Conservation (phyloP, 495 filamentous ascomycete species). For the Trichoderma parareesei region DNA sequence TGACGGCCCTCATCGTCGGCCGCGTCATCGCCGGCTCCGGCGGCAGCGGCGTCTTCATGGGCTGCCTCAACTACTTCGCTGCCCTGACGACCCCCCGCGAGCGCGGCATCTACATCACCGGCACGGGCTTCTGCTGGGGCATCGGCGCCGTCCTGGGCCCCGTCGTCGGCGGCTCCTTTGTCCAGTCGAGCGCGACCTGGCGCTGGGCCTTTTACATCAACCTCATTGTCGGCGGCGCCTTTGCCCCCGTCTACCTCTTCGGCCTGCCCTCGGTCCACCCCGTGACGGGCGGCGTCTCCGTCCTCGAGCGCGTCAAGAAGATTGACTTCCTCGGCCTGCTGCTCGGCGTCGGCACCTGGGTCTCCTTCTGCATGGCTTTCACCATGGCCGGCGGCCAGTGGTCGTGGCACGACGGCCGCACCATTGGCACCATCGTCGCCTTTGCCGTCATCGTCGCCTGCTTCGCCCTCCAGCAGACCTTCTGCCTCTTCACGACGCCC, state of each 20-base stretch:
- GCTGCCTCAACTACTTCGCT: slow-evolving; percentile 37
- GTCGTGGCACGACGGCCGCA: slow-evolving; percentile 42
- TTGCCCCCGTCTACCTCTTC: slow-evolving; percentile 50
- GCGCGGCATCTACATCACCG: slow-evolving; percentile 39
- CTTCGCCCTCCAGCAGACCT: slow-evolving; percentile 45
- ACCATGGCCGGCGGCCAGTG: slow-evolving; percentile 48
- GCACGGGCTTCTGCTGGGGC: slow-evolving; percentile 40
- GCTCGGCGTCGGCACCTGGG: slow-evolving; percentile 35
- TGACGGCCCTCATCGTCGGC: slow-evolving; percentile 45
- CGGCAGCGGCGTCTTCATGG: slow-evolving; percentile 44
- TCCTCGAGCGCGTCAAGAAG: slow-evolving; percentile 30
- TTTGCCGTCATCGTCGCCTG: slow-evolving; percentile 43
- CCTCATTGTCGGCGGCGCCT: slow-evolving; percentile 45
- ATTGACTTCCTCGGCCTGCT: slow-evolving; percentile 39
- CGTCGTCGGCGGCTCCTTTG: slow-evolving; percentile 55
- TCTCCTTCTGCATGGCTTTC: slow-evolving; percentile 42
- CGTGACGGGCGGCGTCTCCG: slow-evolving; percentile 22
- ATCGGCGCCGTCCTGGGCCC: slow-evolving; percentile 49
- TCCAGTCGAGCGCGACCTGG: slow-evolving; percentile 42
- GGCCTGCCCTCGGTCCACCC: slow-evolving; percentile 44
- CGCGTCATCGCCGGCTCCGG: slow-evolving; percentile 33
- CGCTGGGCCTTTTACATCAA: slow-evolving; percentile 68
- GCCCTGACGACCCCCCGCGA: slow-evolving; percentile 35
- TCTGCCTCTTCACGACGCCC: slow-evolving; percentile 39
- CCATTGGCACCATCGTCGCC: slow-evolving; percentile 46